Evolutionary conservation across 2,329 filamentous ascomycete species (phyloP), one percentile per base, ranked within the genome.

Genomic region (Sporothrix pallida): DNA sequence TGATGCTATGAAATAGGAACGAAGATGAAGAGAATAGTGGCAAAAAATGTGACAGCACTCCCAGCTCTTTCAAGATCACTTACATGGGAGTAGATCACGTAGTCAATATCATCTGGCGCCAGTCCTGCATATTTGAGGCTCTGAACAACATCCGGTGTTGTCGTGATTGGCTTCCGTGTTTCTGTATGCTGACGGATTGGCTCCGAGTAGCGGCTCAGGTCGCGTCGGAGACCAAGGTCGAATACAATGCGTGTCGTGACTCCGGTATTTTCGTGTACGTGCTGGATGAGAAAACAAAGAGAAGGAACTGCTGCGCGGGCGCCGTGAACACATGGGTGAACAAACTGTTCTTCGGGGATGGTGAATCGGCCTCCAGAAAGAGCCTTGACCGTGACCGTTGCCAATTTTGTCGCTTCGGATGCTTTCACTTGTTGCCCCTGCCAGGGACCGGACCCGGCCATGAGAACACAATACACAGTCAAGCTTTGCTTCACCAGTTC

Each of bases 331-430:
- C 62, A 67, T 4, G 62, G 62, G n/a, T 23, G 17, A n/a, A 67
- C 62, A 48, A 67, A 67, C 17, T 67, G 62, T 17, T 67, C 62
- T 26, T 67, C 62, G 20, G 62, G 65, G 9, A 52, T 69, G 23
- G 48, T 69, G 65, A 54, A 50, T 8, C 17, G 20, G 7, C 48
- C 65, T 15, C 65, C 46, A 12, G 46, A 37, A 20, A 69, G 65
- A 1, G 48, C 65, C 10, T 12, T 37, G 20, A 54, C 65, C 1
- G 44, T 54, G 6, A 69, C 48, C 2, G 46, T 69, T 42, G 48
- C 23, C 15, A 13, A 12, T 37, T 17, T 50, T 26, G 1, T 46
- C n/a, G 42, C 3, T 17, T 10, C 37, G 1, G 31, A 6, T 9
- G 60, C 17, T 4, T n/a, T 9, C 15, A 3, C 60, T 9, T 44